Evolutionary conservation across 1,284 basidiomycete species (phyloP).

Genomic region (Xanthoconium separans): DNA sequence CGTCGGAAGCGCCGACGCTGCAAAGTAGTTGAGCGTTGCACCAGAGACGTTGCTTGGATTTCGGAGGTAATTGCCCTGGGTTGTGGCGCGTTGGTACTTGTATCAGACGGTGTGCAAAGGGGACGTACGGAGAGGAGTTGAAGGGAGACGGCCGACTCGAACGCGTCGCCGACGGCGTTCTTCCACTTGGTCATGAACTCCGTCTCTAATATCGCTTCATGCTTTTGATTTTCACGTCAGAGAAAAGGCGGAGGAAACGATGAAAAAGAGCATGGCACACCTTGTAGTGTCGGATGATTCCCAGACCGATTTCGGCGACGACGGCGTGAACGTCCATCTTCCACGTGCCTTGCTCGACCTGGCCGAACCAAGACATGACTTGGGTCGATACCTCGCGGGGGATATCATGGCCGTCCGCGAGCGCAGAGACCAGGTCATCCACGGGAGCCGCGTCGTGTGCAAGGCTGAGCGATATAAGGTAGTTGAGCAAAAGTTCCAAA

Average conservation of each 20-base stretch:
- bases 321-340: slow-evolving; percentile 57
- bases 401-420: slow-evolving; percentile 77
- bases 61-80: slow-evolving; percentile 71
- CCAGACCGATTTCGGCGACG: slow-evolving; percentile 68
- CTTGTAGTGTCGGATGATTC: slow-evolving; percentile 63
- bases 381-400: slow-evolving; percentile 59
- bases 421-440: slow-evolving; percentile 51
- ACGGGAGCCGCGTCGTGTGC: slow-evolving; percentile 49
- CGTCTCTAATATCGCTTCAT: slow-evolving; percentile 53
- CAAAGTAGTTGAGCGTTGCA: slow-evolving; percentile 62
- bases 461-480: slow-evolving; percentile 59
- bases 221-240: slow-evolving; percentile 36
- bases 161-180: slow-evolving; percentile 70
- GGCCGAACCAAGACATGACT: slow-evolving; percentile 80
- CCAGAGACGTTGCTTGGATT: slow-evolving; percentile 30
- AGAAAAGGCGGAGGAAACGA: background rate
- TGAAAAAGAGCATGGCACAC: slow-evolving; percentile 37
- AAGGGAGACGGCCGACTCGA: slow-evolving; percentile 57
- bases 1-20: slow-evolving; percentile 67
- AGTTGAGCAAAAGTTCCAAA: slow-evolving; percentile 71
- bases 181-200: slow-evolving; percentile 70
- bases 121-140: slow-evolving; percentile 61
- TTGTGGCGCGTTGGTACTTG: background rate
- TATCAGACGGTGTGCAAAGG: background rate
- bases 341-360: slow-evolving; percentile 57